These are phyloP conservation scores for Starmerella sp. DNA, from an alignment of 805 yeast species.

Conservation along the genomic window DNA sequence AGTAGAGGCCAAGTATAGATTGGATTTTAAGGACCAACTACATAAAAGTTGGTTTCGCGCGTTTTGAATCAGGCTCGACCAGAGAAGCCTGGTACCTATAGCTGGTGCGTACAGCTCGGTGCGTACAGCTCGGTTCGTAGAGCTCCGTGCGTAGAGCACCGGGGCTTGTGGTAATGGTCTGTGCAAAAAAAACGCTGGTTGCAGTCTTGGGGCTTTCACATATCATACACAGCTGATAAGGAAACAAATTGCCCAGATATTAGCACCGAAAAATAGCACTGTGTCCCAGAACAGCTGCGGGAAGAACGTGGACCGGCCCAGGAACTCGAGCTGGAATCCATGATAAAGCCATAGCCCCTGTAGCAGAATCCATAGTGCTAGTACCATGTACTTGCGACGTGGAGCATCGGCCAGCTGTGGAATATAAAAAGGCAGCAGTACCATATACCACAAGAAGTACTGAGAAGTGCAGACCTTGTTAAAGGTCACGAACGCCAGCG, in stretches of 20 bases:
- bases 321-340: conserved; percentile 72
- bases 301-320: conserved; percentile 55
- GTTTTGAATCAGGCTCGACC: too few species aligned
- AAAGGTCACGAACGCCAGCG: conserved; percentile 64
- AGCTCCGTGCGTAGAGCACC: too few species aligned
- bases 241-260: conserved; percentile 48
- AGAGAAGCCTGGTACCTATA: too few species aligned
- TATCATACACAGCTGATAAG: conserved; percentile 38
- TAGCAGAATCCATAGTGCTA: conserved; percentile 51
- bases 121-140: too few species aligned
- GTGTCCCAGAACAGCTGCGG: conserved; percentile 49
- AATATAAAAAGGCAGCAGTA: conserved; percentile 66
- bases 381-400: conserved; percentile 22
- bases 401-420: conserved; percentile 35
- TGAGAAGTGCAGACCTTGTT: conserved; percentile 87
- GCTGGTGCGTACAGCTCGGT: too few species aligned
- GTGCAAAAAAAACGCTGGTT: too few species aligned
- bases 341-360: conserved; percentile 71
- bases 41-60: too few species aligned
- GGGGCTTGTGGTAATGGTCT: too few species aligned
- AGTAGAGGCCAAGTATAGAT: too few species aligned
- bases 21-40: too few species aligned
- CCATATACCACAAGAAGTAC: conserved; percentile 89
- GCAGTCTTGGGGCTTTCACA: neutral
- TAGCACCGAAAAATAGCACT: conserved; percentile 46